Evolutionary conservation across 768 basidiomycete species (phyloP), one percentile per base, ranked within the genome.

Genomic region (Leccinum truebloodii): DNA sequence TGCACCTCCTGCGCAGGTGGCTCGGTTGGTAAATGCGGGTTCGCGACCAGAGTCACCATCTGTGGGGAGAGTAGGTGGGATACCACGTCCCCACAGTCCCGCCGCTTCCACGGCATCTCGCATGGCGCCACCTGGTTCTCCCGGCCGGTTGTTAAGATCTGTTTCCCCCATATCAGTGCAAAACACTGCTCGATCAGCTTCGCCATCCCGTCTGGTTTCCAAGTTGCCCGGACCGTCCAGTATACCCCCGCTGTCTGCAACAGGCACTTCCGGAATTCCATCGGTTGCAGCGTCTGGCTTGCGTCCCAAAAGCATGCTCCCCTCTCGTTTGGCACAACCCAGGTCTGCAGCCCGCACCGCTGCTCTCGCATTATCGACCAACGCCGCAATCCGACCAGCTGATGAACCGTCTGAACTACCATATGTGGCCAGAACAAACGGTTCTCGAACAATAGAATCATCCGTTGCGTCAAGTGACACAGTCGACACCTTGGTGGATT

Each of bases 291-390:
- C 80, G 3, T 71, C 80, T 10, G 76, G 78, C 60, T 73, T 72
- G 53, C 83, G 86, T 50, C 85, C 88, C 1, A 90, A 86, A 70
- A 89, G 81, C 64, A 75, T 89, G 73, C 73, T 92, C 37, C 91
- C 92, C 18, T 93, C 92, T 46, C 84, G 89, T 32, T 77, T 94
- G 9, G 89, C 83, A 22, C 79, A 86, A 50, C 88, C 89, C 13
- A 83, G 87, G 44, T 72, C 83, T 56, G 32, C 66, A 13, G 34
- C 53, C 8, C 81, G 82, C 39, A 71, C 83, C 6, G 52, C 65
- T 41, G 60, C 59, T 30, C 60, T 60, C 35, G 30, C 63, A 30
- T 53, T 66, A 50, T 63, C 59, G 62, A 76, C 46, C 58, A 76
- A 60, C 48, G 65, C 52, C 46, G 67, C 61, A 55, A 57, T 65